Base-by-base conservation (phyloP, 1,284 basidiomycete species). In the Rhizopogon parksii region DNA sequence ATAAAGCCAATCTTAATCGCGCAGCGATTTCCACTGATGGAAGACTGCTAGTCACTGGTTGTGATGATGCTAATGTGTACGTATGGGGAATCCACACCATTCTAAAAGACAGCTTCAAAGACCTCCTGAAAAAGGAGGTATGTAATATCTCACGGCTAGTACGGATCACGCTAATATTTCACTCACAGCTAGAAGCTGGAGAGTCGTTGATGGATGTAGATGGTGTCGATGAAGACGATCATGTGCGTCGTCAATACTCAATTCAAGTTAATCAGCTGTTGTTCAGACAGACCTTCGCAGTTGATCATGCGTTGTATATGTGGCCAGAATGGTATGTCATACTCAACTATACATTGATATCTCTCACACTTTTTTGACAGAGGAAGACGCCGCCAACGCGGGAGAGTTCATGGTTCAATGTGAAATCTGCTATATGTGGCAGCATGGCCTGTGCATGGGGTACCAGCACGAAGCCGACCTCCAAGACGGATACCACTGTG, bases 371-470 rank as follows among this genome's bases (percentile, higher is more conserved):
- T 50, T 52, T 54, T 53, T 55, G 56, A 57, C 66, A 81, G 78
- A 79, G 69, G 88, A 90, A 63, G 88, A 90, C 62, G 80, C 85
- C 57, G 82, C 85, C 57, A 82, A 83, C 63, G 77, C 82, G 46
- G 88, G 86, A 46, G 91, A 92, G 69, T 88, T 93, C 67, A 97
- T 98, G 93, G 93, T 97, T 47, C 90, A 95, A 69, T 99, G 95
- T 72, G 95, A 99, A 72, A 86, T 79, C 49, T 99, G 95, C 76
- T 89, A 92, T 63, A 91, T 92, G 55, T 99, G 96, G 95, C 95
- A 99, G 70, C 95, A 99, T 68, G 95, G 95, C 15, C 79, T 87
- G 30, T 99, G 95, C 71, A 94, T 99, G 84, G 95, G 95, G 46
- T 91, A 91, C 67, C 82, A 86, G 65, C 82, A 82, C 37, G 90